Conservation (phyloP, 139 green algal genomes). For the Picochlorum sp. region DNA sequence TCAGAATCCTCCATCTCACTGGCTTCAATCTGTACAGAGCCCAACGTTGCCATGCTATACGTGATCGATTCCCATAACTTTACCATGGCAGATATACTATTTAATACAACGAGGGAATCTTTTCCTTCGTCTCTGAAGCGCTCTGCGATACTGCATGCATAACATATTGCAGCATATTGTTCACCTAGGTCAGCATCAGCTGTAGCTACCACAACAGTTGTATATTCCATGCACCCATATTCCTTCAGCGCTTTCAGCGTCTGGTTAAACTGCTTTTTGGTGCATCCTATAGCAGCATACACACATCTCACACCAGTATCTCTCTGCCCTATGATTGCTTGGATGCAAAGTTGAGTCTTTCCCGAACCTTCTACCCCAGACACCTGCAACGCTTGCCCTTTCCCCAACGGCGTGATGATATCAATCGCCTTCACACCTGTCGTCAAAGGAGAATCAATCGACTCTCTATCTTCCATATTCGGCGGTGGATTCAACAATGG, state of each 20-base stretch:
- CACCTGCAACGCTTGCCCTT: conserved; percentile 67
- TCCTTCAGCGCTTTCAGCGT: conserved; percentile 29
- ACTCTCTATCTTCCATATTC: conserved; percentile 64
- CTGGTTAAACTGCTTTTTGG: conserved; percentile 24
- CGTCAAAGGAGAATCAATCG: conserved; percentile 60
- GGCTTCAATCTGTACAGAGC: conserved; percentile 10
- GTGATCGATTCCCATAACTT: conserved; percentile 48
- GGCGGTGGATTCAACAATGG: conserved; percentile 56
- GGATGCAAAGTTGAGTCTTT: conserved; percentile 54
- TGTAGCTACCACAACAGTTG: conserved; percentile 50
- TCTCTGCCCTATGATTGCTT: conserved; percentile 51
- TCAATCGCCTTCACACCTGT: conserved; percentile 75
- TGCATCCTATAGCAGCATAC: conserved; percentile 39
- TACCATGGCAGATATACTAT: conserved; percentile 55
- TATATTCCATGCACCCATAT: conserved; percentile 43
- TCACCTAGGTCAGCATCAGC: conserved; percentile 42
- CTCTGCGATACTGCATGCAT: conserved; percentile 58
- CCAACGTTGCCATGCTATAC: conserved; percentile 28
- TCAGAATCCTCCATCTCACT: not conserved
- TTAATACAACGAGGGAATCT: conserved; percentile 69
- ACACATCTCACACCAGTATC: conserved; percentile 43
- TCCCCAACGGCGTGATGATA: conserved; percentile 69
- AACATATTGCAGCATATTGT: conserved; percentile 58
- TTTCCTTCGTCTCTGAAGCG: conserved; percentile 54
- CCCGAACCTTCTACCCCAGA: conserved; percentile 44